A percentile compares a stretch with the other conserved stretches of the same genome.
Conservation (phyloP, 2,329 filamentous ascomycete species). For the Seiridium unicorne region DNA sequence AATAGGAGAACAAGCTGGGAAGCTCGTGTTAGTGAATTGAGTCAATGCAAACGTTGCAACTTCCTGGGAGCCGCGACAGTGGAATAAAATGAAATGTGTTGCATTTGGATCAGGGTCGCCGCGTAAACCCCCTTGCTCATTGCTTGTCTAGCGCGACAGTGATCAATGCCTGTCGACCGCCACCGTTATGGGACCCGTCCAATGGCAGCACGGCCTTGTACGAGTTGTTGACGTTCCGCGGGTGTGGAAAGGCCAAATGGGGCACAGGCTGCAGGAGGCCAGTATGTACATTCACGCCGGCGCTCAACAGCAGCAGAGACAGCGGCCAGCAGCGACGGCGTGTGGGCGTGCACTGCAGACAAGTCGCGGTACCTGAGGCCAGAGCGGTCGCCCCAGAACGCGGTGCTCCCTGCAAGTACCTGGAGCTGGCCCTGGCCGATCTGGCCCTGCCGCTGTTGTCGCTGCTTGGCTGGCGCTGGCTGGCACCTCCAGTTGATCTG, state of each 20-base stretch:
- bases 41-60: too few relatives aligned
- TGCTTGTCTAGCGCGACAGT: constrained; percentile 9
- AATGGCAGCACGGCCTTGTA: constrained; percentile 2
- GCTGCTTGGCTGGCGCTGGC: not conserved
- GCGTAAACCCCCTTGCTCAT: constrained; percentile 6
- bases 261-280: not conserved
- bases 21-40: too few relatives aligned
- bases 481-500: not conserved
- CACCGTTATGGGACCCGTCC: not conserved
- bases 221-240: constrained; percentile 4
- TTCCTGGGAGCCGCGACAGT: too few relatives aligned
- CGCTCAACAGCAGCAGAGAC: too few relatives aligned
- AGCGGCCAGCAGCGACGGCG: too few relatives aligned
- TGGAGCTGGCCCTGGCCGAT: not conserved
- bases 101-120: constrained; percentile 3
- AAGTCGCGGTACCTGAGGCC: constrained; percentile 4
- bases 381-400: not conserved
- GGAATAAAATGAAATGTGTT: not conserved
- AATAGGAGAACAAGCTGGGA: not conserved
- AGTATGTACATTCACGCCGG: too few relatives aligned
- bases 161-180: constrained; percentile 10
- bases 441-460: not conserved
- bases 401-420: not conserved
- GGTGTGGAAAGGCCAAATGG: constrained; percentile 2
- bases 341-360: not conserved